Conservation (phyloP, 2,329 filamentous ascomycete genomes). For the Talaromyces sp. region DNA sequence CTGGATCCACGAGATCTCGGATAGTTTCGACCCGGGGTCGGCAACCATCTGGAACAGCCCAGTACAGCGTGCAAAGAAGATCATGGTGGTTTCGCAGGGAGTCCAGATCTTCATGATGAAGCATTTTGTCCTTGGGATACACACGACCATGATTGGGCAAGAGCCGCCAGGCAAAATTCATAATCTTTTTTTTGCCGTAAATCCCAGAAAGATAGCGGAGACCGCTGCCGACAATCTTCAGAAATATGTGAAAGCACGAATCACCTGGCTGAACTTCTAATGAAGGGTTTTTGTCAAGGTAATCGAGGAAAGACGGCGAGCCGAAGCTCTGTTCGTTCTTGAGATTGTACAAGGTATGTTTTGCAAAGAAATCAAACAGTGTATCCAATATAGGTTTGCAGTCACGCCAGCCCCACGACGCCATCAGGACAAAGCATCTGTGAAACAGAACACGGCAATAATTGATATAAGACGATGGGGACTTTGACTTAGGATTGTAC, state of each 20-base stretch:
- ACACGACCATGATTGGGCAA: slow-evolving; percentile 58
- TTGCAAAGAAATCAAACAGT: slow-evolving; percentile 58
- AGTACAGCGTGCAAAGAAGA: slow-evolving; percentile 56
- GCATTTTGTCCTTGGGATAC: slow-evolving; percentile 53
- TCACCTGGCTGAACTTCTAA: slow-evolving; percentile 46
- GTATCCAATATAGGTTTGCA: slow-evolving; percentile 51
- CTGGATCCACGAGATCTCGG: slow-evolving; percentile 52
- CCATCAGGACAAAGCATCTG: slow-evolving; percentile 51
- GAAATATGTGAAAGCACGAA: slow-evolving; percentile 53
- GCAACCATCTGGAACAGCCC: slow-evolving; percentile 48
- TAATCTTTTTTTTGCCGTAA: slow-evolving; percentile 51
- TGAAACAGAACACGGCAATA: slow-evolving; percentile 50
- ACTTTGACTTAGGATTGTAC: slow-evolving; percentile 38
- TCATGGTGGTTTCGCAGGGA: slow-evolving; percentile 60
- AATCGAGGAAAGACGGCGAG: slow-evolving; percentile 51
- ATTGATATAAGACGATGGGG: slow-evolving; percentile 46
- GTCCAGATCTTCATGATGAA: slow-evolving; percentile 50
- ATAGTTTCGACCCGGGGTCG: slow-evolving; percentile 51
- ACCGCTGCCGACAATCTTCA: slow-evolving; percentile 52
- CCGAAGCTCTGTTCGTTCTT: slow-evolving; percentile 47
- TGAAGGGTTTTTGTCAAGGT: slow-evolving; percentile 39
- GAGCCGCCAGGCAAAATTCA: slow-evolving; percentile 52
- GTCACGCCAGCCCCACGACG: slow-evolving; percentile 52
- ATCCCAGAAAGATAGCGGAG: slow-evolving; percentile 42
- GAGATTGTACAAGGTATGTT: slow-evolving; percentile 48